Conservation (phyloP, 2,329 filamentous ascomycete species). For the Coniosporium tulheliwenetii region DNA sequence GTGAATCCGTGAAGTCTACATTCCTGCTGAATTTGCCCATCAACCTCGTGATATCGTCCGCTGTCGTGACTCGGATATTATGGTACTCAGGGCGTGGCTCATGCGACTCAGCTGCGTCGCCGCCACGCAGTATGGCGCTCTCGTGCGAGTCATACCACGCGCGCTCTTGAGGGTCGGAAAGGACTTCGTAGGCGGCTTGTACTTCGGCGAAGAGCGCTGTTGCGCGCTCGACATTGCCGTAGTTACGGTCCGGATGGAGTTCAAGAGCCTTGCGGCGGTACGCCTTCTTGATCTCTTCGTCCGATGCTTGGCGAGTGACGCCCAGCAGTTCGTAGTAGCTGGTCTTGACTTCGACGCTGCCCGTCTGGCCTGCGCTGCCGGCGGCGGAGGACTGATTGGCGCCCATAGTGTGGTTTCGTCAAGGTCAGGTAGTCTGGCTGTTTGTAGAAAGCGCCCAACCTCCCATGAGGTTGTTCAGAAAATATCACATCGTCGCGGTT, state of each 20-base stretch:
- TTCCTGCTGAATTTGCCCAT: conserved; percentile 67
- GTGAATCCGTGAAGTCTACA: conserved; percentile 65
- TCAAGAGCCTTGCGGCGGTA: conserved; percentile 85
- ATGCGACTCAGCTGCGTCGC: conserved; percentile 32
- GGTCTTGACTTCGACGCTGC: conserved; percentile 37
- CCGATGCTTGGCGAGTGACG: conserved; percentile 55
- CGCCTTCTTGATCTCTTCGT: conserved; percentile 90
- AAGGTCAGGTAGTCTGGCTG: no score
- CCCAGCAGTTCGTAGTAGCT: conserved; percentile 79
- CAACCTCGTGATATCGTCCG: conserved; percentile 62
- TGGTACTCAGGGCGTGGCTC: conserved; percentile 45
- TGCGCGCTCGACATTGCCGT: conserved; percentile 66
- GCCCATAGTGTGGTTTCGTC: conserved; percentile 20
- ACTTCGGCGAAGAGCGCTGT: conserved; percentile 82
- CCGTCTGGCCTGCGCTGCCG: conserved; percentile 8
- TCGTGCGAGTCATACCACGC: conserved; percentile 97
- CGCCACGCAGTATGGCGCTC: conserved; percentile 61
- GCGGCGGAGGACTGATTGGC: conserved; percentile 24
- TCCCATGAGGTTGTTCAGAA: no score
- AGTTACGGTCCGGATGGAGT: conserved; percentile 88
- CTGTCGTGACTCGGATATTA: conserved; percentile 61
- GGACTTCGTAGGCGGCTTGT: conserved; percentile 86
- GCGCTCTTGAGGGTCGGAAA: conserved; percentile 88
- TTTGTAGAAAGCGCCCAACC: no score
- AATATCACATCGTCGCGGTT: no score